phyloP scores from a whole-genome alignment of 805 yeast species.

The Starmerella ratchasimensis region DNA sequence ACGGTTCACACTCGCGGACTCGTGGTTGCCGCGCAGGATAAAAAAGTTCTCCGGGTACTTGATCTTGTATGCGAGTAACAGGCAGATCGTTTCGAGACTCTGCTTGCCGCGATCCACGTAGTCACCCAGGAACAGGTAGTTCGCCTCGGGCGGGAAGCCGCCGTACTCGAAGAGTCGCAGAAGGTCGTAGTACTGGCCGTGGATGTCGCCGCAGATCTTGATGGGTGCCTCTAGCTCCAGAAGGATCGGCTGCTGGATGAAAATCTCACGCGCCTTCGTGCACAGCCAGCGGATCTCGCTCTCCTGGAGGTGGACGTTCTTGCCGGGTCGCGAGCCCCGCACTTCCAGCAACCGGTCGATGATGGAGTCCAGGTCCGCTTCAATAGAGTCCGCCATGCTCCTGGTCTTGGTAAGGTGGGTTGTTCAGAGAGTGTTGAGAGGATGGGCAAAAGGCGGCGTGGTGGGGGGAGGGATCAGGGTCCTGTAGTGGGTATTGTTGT shows the following conservation, averaged over 20 bases:
- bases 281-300: conserved; percentile 89
- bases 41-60: conserved; percentile 97
- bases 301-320: conserved; percentile 86
- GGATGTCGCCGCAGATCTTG: conserved; percentile 90
- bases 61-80: conserved; percentile 87
- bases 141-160: conserved; percentile 98
- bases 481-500: too few species aligned
- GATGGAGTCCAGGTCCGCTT: conserved; percentile 92
- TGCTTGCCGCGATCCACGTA: conserved; percentile 98
- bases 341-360: conserved; percentile 94
- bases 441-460: too few species aligned
- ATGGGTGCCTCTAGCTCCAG: conserved; percentile 95
- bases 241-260: conserved; percentile 92
- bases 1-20: conserved; percentile 94
- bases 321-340: conserved; percentile 96
- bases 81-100: conserved; percentile 88
- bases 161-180: conserved; percentile 94
- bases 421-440: too few species aligned
- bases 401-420: too few species aligned
- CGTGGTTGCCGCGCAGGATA: conserved; percentile 95
- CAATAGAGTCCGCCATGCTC: conserved; percentile 34
- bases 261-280: conserved; percentile 95
- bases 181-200: conserved; percentile 94
- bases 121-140: conserved; percentile 89
- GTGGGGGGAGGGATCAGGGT: too few species aligned